Percentiles rank a stretch among this genome's conserved stretches.
Conservation (phyloP, 2,329 filamentous ascomycete species). For the Lecanoromycetidae sp. region DNA sequence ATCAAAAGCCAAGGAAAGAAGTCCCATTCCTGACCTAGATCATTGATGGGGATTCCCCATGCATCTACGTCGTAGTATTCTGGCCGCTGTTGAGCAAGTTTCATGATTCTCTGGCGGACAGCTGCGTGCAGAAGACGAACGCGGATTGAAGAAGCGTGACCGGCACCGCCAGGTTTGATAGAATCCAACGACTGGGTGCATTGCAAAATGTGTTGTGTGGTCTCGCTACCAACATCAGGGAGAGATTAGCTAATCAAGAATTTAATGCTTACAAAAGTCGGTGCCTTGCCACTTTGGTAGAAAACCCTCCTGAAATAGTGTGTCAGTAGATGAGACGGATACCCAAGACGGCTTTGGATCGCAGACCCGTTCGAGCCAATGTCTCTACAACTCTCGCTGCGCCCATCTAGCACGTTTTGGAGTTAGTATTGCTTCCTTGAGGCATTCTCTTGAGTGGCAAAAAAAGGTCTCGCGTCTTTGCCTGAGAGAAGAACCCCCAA, state of each 20-base stretch:
- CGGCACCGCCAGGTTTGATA: conserved; percentile 56
- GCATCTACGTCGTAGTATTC: conserved; percentile 50
- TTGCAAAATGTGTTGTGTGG: conserved; percentile 63
- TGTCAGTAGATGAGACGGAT: neutral
- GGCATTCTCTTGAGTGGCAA: too few relatives aligned
- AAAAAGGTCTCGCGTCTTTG: too few relatives aligned
- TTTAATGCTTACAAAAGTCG: conserved; percentile 41
- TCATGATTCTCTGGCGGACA: conserved; percentile 53
- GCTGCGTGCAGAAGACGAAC: conserved; percentile 59
- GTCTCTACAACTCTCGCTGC: conserved; percentile 63
- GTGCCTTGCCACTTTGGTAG: conserved; percentile 51
- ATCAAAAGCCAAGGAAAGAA: too few relatives aligned
- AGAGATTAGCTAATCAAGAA: neutral
- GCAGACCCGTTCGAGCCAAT: conserved; percentile 47
- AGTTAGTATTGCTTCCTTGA: too few relatives aligned
- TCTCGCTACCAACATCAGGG: conserved; percentile 37
- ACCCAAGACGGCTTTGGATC: neutral
- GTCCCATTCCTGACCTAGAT: too few relatives aligned
- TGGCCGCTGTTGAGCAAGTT: conserved; percentile 43
- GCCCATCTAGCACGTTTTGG: conserved; percentile 31
- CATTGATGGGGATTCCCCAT: conserved; percentile 58
- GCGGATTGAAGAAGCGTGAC: conserved; percentile 51
- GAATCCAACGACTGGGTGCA: conserved; percentile 53
- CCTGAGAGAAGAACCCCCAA: too few relatives aligned
- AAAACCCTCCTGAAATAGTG: conserved; percentile 49